Evolutionary conservation across 2,329 filamentous ascomycete genomes (phyloP).

Genomic region (Cadophora sp.): DNA sequence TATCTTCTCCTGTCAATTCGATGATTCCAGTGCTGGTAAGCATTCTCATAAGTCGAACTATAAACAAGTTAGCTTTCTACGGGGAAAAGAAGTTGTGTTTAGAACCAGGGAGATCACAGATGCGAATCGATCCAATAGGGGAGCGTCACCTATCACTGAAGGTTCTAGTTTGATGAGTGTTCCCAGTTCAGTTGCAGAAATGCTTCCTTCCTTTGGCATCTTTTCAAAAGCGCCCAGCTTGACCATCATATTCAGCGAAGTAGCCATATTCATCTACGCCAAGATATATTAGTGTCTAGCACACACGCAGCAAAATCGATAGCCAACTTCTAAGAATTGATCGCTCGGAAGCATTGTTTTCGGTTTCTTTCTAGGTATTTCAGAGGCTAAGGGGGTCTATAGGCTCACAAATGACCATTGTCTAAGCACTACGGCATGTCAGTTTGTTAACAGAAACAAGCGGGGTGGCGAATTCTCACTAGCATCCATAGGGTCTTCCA

Average conservation of each 20-base stretch:
- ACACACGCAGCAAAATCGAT: too few relatives aligned
- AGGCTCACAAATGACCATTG: constrained; percentile 18
- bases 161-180: constrained; percentile 28
- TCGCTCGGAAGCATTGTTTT: not conserved
- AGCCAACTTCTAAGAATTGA: not conserved
- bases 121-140: not conserved
- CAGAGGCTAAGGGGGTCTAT: not conserved
- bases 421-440: not conserved
- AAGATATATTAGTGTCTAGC: constrained; percentile 10
- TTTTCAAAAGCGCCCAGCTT: constrained; percentile 36
- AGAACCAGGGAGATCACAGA: too few relatives aligned
- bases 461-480: constrained; percentile 22
- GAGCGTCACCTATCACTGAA: constrained; percentile 30
- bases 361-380: not conserved
- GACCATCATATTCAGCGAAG: constrained; percentile 32
- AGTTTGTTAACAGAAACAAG: not conserved
- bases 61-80: not conserved
- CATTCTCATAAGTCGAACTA: constrained; percentile 36
- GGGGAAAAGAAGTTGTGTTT: not conserved
- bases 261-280: constrained; percentile 19
- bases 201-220: constrained; percentile 35
- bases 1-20: constrained; percentile 30
- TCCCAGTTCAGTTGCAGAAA: constrained; percentile 35
- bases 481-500: constrained; percentile 33
- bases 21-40: constrained; percentile 31